A percentile compares a stretch with the other conserved stretches of the same genome.
Evolutionary conservation across 2,329 filamentous ascomycete species (phyloP).

Genomic region (Lojkania enalia): DNA sequence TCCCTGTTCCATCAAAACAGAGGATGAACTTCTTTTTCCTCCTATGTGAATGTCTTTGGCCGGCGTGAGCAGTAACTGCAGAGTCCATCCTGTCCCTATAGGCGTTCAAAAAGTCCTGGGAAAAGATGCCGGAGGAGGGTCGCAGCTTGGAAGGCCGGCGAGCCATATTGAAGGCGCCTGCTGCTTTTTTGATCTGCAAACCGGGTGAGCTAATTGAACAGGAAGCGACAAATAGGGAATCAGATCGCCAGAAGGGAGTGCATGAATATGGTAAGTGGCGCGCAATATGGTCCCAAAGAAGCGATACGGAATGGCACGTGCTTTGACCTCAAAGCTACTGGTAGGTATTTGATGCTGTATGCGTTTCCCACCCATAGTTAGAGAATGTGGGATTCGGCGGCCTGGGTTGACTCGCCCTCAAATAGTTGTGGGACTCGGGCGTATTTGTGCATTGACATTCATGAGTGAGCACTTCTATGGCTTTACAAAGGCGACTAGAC

Average conservation of each 20-base stretch:
- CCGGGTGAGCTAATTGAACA: neutral
- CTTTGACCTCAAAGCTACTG: neutral
- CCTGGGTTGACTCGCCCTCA: neutral
- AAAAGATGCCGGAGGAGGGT: neutral
- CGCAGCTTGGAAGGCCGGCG: neutral
- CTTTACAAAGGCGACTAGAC: too few species aligned
- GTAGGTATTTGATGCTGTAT: too few species aligned
- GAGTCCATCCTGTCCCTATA: conserved; percentile 2
- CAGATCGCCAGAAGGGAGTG: neutral
- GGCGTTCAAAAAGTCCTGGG: neutral
- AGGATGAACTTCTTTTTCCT: conserved; percentile 54
- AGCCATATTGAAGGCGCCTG: neutral
- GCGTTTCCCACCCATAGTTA: neutral
- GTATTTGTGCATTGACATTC: too few species aligned
- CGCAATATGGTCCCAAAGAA: neutral
- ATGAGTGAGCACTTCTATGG: too few species aligned
- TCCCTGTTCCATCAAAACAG: conserved; percentile 51
- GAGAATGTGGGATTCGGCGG: neutral
- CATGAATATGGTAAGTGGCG: neutral
- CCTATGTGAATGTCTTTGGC: neutral
- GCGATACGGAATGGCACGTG: neutral
- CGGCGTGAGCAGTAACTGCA: neutral
- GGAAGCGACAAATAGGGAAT: neutral
- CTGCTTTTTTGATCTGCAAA: neutral
- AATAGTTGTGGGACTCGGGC: too few species aligned